phyloP scores from a whole-genome alignment of 2,329 filamentous ascomycete genomes.

The Teratosphaeria viscida region DNA sequence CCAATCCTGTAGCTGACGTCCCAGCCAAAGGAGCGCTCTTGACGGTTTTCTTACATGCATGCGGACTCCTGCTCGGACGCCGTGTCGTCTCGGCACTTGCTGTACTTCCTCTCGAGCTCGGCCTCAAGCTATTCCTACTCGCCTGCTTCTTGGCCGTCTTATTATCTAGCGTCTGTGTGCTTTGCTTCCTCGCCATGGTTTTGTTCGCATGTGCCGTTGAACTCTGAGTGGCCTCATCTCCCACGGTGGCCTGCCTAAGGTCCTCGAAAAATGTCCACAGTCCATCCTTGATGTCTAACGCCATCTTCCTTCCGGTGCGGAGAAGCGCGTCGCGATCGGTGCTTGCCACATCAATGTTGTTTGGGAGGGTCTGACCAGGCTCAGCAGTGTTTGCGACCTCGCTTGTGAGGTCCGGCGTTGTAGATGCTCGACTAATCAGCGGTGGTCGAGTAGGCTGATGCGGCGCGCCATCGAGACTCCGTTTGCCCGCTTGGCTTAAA shows the following conservation, averaged over 20 bases:
- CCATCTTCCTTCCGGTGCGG: constrained; percentile 61
- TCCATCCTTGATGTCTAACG: constrained; percentile 79
- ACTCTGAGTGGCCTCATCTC: constrained; percentile 69
- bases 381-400: constrained; percentile 25
- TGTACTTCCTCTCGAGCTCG: constrained; percentile 12
- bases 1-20: constrained; percentile 17
- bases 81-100: constrained; percentile 10
- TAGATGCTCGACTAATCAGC: constrained; percentile 7
- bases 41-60: constrained; percentile 10
- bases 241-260: constrained; percentile 86
- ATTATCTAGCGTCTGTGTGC: constrained; percentile 1
- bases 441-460: background rate
- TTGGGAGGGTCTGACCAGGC: constrained; percentile 8
- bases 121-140: constrained; percentile 17
- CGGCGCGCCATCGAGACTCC: background rate
- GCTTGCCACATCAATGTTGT: constrained; percentile 26
- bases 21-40: constrained; percentile 4
- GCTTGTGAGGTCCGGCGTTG: constrained; percentile 14
- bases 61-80: constrained; percentile 5
- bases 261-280: constrained; percentile 94
- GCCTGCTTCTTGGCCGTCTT: constrained; percentile 8
- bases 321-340: constrained; percentile 43
- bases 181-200: background rate
- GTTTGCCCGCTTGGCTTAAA: constrained; percentile 3
- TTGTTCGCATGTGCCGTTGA: constrained; percentile 9